Evolutionary conservation across 306 rosid genomes (phyloP).

Genomic region (Cicer judaicum): DNA sequence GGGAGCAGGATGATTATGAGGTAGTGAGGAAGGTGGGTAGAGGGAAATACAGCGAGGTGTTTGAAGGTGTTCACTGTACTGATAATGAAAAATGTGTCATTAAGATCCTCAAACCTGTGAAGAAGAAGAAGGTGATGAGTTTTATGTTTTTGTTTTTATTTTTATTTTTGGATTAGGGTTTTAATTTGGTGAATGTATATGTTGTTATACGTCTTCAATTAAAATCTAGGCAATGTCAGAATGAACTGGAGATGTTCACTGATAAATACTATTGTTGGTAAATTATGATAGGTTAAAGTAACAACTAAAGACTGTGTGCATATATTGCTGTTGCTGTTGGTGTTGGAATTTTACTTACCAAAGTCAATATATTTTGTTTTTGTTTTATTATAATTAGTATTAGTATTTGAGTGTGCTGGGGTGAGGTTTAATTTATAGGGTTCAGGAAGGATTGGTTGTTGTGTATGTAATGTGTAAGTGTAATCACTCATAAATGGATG

Average conservation of each 20-base stretch:
- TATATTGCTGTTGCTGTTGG: slow-evolving; percentile 16
- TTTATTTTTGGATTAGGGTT: slow-evolving; percentile 13
- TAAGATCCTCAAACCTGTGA: slow-evolving; percentile 91
- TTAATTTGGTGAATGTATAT: slow-evolving; percentile 9
- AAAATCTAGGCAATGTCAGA: slow-evolving; percentile 6
- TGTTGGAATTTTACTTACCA: slow-evolving; percentile 15
- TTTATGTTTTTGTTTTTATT: slow-evolving; percentile 8
- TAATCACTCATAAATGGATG: background rate
- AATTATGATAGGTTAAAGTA: background rate
- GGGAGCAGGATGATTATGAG: slow-evolving; percentile 96
- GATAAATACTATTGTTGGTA: background rate
- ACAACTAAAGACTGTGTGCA: background rate
- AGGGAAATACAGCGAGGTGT: slow-evolving; percentile 96
- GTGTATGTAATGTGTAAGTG: background rate
- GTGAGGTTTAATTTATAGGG: background rate
- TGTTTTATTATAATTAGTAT: background rate
- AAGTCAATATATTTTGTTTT: background rate
- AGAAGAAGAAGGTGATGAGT: slow-evolving; percentile 85
- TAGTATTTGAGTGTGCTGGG: background rate
- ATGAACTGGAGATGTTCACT: slow-evolving; percentile 36
- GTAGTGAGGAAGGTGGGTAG: slow-evolving; percentile 97
- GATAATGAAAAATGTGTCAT: slow-evolving; percentile 83
- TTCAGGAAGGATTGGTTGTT: background rate
- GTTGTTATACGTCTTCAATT: slow-evolving; percentile 2
- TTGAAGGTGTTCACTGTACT: slow-evolving; percentile 87